These are phyloP conservation scores for Ophiostoma sp. DNA, from an alignment of 2,329 filamentous ascomycete species.

Conservation along the genomic window DNA sequence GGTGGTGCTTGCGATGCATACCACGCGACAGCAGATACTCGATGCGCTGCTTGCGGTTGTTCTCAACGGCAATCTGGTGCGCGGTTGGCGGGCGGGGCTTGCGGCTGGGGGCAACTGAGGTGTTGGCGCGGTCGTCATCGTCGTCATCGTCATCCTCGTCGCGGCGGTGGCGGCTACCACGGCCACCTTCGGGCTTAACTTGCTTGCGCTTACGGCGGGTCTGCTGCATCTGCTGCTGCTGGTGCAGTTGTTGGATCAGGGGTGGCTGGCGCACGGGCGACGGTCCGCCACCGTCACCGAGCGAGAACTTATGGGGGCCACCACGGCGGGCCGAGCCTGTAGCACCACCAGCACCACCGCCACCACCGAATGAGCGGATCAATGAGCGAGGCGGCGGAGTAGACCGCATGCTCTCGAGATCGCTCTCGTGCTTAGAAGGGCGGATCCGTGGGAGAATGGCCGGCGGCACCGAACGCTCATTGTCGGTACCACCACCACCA, in stretches of 20 bases:
- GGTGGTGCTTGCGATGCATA: conserved; percentile 65
- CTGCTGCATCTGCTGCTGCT: conserved; percentile 34
- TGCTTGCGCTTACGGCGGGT: conserved; percentile 20
- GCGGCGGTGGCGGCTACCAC: not conserved
- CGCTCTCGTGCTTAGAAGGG: conserved; percentile 62
- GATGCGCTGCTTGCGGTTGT: conserved; percentile 76
- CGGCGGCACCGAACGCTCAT: conserved; percentile 53
- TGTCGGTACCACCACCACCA: conserved; percentile 39
- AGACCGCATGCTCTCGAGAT: conserved; percentile 54
- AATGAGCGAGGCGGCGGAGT: conserved; percentile 51
- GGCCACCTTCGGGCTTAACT: not conserved
- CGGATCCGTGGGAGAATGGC: conserved; percentile 61
- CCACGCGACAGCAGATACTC: conserved; percentile 79
- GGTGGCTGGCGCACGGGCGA: conserved; percentile 54
- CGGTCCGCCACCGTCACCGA: conserved; percentile 54
- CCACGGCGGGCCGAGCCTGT: conserved; percentile 48
- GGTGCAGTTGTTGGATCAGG: conserved; percentile 30
- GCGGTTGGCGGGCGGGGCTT: conserved; percentile 76
- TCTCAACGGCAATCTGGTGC: conserved; percentile 78
- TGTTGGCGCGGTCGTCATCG: conserved; percentile 20
- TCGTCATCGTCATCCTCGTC: conserved; percentile 25
- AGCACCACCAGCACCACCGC: conserved; percentile 46
- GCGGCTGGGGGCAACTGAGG: conserved; percentile 43
- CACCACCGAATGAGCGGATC: conserved; percentile 43
- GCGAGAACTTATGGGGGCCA: conserved; percentile 58